Evolutionary conservation across 1,284 basidiomycete genomes (phyloP).

Genomic region (Rhizoctonia solani): DNA sequence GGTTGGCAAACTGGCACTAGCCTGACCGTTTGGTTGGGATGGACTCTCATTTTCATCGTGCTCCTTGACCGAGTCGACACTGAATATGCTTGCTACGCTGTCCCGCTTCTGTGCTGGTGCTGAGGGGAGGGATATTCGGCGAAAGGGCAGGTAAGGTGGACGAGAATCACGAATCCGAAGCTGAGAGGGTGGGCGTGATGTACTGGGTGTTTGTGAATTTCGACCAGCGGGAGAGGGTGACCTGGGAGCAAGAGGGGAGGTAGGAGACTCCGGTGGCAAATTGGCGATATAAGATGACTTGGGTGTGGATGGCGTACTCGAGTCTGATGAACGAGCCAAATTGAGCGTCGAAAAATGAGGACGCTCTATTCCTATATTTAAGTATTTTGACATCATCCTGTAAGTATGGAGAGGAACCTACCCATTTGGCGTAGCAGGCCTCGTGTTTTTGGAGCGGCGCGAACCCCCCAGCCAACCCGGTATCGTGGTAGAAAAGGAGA

Average conservation of each 20-base stretch:
- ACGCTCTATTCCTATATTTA: not conserved
- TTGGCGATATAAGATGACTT: slow-evolving; percentile 18
- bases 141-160: slow-evolving; percentile 63
- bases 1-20: slow-evolving; percentile 20
- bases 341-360: slow-evolving; percentile 9
- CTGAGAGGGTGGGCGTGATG: slow-evolving; percentile 13
- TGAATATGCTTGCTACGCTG: slow-evolving; percentile 26
- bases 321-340: slow-evolving; percentile 10
- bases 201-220: not conserved
- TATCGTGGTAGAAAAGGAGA: slow-evolving; percentile 27
- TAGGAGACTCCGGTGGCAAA: slow-evolving; percentile 14
- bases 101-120: slow-evolving; percentile 50
- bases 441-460: slow-evolving; percentile 29
- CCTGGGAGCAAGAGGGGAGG: slow-evolving; percentile 6
- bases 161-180: slow-evolving; percentile 38
- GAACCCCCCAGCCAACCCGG: slow-evolving; percentile 2
- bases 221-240: slow-evolving; percentile 5
- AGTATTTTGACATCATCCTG: not conserved
- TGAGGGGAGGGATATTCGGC: slow-evolving; percentile 73
- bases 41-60: slow-evolving; percentile 5
- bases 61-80: slow-evolving; percentile 24
- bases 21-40: not conserved
- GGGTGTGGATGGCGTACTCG: slow-evolving; percentile 4
- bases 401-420: not conserved
- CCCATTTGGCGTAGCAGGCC: slow-evolving; percentile 33